phyloP scores from a whole-genome alignment of 2,329 filamentous ascomycete species.

The Talaromyces islandicus region DNA sequence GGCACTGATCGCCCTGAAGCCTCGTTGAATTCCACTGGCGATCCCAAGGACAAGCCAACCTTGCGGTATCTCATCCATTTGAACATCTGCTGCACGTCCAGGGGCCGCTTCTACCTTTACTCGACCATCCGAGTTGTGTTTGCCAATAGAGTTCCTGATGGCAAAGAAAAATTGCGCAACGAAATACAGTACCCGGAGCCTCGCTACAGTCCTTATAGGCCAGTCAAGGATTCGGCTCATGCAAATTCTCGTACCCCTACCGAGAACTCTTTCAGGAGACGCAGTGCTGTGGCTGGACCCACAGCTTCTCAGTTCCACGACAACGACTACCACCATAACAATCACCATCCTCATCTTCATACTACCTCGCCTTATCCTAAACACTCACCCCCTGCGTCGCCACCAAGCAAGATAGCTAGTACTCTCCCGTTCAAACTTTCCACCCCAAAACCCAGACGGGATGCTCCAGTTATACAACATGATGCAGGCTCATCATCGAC shows the following conservation, averaged over 20 bases:
- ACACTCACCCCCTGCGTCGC: background rate
- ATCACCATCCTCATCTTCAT: background rate
- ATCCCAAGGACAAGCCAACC: slow-evolving; percentile 54
- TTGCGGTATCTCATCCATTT: slow-evolving; percentile 87
- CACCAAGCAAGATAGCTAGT: background rate
- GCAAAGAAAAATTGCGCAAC: slow-evolving; percentile 84
- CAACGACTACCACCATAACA: background rate
- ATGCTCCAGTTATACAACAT: background rate
- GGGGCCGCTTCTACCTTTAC: slow-evolving; percentile 82
- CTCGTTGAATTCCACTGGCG: slow-evolving; percentile 40
- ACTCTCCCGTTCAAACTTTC: slow-evolving; percentile 2
- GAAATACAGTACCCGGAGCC: slow-evolving; percentile 88
- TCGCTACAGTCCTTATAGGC: slow-evolving; percentile 77
- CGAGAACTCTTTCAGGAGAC: slow-evolving; percentile 46
- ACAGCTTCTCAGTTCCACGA: slow-evolving; percentile 10
- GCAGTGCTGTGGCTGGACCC: slow-evolving; percentile 47
- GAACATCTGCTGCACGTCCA: slow-evolving; percentile 82
- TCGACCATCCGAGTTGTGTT: slow-evolving; percentile 92
- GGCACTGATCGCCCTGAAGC: slow-evolving; percentile 52
- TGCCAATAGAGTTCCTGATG: slow-evolving; percentile 90
- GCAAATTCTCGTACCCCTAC: slow-evolving; percentile 36
- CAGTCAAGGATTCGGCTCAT: slow-evolving; percentile 28
- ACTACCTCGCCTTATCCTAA: slow-evolving; percentile 3
- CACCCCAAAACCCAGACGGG: background rate
- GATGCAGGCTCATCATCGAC: background rate